A percentile compares a stretch with the other conserved stretches of the same genome.
phyloP scores from a whole-genome alignment of 163 green algal species.

The Scenedesmus sp. region DNA sequence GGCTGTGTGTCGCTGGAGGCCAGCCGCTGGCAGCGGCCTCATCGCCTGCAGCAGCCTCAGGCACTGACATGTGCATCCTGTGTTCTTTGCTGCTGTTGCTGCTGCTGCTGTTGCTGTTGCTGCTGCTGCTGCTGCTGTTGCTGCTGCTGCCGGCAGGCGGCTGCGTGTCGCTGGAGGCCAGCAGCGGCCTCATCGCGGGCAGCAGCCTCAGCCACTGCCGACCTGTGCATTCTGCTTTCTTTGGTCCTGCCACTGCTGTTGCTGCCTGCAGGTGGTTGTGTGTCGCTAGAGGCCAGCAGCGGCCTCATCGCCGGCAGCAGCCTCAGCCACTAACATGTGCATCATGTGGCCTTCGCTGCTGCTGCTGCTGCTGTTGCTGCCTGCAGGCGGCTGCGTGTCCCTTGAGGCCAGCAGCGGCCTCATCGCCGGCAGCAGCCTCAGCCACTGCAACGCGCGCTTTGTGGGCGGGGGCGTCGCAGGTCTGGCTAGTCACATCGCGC shows the following conservation, averaged over 20 bases:
- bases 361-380: neutral
- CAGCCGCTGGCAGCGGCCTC: too few species aligned
- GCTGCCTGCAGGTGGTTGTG: neutral
- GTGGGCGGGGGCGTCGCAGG: neutral
- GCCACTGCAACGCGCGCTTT: slow-evolving; percentile 38
- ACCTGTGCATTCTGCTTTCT: too few species aligned
- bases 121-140: neutral
- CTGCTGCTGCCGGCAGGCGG: neutral
- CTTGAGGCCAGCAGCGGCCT: neutral
- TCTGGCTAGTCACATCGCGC: neutral
- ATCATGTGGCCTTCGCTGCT: neutral
- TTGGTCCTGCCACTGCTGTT: neutral
- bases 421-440: slow-evolving; percentile 14
- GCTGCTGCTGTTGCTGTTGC: neutral
- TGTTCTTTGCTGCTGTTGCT: too few species aligned
- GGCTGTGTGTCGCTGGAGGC: slow-evolving; percentile 9
- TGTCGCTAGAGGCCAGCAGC: neutral
- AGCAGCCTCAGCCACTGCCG: neutral
- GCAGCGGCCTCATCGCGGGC: neutral
- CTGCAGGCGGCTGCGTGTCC: slow-evolving; percentile 3
- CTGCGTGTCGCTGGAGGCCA: neutral
- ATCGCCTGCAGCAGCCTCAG: too few species aligned
- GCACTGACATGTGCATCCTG: too few species aligned
- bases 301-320: slow-evolving; percentile 2
- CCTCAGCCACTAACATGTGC: neutral